Evolutionary conservation across 2,329 filamentous ascomycete species (phyloP).

Genomic region (Xylaria sp.): DNA sequence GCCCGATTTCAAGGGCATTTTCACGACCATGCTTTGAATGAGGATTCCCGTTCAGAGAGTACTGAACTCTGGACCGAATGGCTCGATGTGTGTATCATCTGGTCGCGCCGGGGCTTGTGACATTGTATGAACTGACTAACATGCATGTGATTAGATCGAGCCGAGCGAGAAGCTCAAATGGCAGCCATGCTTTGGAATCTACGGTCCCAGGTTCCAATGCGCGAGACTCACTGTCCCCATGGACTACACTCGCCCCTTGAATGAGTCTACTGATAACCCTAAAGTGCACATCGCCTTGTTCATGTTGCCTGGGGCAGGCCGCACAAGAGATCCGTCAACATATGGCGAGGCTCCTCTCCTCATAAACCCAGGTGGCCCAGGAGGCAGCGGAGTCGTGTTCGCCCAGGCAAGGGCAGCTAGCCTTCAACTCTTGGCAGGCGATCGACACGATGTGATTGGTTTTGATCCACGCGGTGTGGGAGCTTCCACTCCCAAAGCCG

Average conservation of each 20-base stretch:
- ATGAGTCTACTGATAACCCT: constrained; percentile 48
- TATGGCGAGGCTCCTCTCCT: constrained; percentile 55
- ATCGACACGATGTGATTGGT: constrained; percentile 57
- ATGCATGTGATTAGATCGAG: constrained; percentile 51
- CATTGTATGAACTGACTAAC: constrained; percentile 13
- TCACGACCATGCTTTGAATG: neutral
- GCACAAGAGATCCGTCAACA: constrained; percentile 46
- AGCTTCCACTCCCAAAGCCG: constrained; percentile 53
- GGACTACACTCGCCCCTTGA: constrained; percentile 58
- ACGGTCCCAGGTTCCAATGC: constrained; percentile 50
- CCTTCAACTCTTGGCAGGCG: constrained; percentile 54
- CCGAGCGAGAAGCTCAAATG: constrained; percentile 59
- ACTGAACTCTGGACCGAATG: constrained; percentile 34
- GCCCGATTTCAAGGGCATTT: neutral
- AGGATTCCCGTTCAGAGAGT: neutral
- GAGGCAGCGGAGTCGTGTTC: constrained; percentile 54
- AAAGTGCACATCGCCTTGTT: constrained; percentile 55
- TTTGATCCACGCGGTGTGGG: constrained; percentile 61
- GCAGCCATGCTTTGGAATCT: constrained; percentile 54
- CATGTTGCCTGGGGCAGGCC: constrained; percentile 49
- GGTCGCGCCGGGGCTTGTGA: neutral
- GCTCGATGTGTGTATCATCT: constrained; percentile 31
- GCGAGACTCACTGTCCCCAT: constrained; percentile 60
- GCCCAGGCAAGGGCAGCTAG: constrained; percentile 43
- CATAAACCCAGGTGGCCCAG: constrained; percentile 60